These are phyloP conservation scores for Lactarius psammicola DNA, from an alignment of 768 basidiomycete genomes.

Conservation along the genomic window DNA sequence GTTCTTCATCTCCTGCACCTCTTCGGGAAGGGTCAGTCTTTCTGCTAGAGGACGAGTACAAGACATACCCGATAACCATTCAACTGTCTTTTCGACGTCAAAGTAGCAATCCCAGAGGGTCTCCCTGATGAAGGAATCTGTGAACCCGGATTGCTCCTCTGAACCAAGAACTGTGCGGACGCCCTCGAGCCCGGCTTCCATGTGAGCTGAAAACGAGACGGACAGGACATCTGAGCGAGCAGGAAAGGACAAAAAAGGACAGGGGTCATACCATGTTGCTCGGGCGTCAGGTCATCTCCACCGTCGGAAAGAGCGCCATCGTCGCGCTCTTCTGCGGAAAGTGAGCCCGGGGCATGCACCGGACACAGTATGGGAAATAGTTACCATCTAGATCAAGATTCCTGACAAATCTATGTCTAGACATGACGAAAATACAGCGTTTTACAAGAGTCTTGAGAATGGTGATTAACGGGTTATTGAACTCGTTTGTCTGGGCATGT, in stretches of 20 bases:
- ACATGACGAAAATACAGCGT: constrained; percentile 52
- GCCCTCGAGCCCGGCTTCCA: constrained; percentile 68
- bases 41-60: not conserved
- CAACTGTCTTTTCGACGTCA: constrained; percentile 71
- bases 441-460: constrained; percentile 28
- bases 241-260: constrained; percentile 9
- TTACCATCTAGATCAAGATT: constrained; percentile 79
- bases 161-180: constrained; percentile 68
- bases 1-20: constrained; percentile 63
- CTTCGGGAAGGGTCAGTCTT: constrained; percentile 39
- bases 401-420: constrained; percentile 85
- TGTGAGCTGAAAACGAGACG: constrained; percentile 46
- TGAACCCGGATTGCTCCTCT: constrained; percentile 60
- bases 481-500: constrained; percentile 18
- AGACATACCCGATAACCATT: constrained; percentile 69
- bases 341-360: constrained; percentile 12
- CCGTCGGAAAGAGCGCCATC: constrained; percentile 78
- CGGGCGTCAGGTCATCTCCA: constrained; percentile 76
- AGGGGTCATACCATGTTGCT: constrained; percentile 74
- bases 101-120: constrained; percentile 88
- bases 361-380: not conserved
- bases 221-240: constrained; percentile 9
- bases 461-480: constrained; percentile 25
- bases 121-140: constrained; percentile 74
- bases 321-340: constrained; percentile 73